Evolutionary conservation across 768 basidiomycete genomes (phyloP).

Genomic region (Paxillus ammoniavirescens): DNA sequence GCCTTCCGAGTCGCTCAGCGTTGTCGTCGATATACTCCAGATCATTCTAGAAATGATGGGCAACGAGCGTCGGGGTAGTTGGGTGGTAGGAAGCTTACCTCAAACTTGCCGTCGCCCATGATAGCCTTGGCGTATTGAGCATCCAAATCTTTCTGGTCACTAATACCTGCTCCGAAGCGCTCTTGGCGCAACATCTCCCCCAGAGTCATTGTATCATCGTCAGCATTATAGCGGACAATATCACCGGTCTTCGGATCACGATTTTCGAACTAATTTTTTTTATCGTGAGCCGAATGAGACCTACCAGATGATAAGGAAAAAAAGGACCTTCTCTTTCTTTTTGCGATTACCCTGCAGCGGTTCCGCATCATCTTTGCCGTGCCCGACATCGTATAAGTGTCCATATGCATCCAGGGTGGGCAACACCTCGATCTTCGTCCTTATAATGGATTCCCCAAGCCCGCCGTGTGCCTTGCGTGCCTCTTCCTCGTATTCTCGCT

Average conservation of each 20-base stretch:
- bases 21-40: slow-evolving; percentile 97
- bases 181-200: slow-evolving; percentile 95
- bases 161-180: slow-evolving; percentile 81
- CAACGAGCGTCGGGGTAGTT: background rate
- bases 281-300: slow-evolving; percentile 1
- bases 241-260: slow-evolving; percentile 91
- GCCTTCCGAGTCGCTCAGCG: slow-evolving; percentile 85
- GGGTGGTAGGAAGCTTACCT: slow-evolving; percentile 44
- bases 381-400: slow-evolving; percentile 87
- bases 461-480: slow-evolving; percentile 48
- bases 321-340: slow-evolving; percentile 68
- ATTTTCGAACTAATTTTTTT: slow-evolving; percentile 65
- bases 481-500: slow-evolving; percentile 83
- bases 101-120: slow-evolving; percentile 83
- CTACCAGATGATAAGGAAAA: background rate
- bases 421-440: slow-evolving; percentile 75
- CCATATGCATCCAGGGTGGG: slow-evolving; percentile 88
- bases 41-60: slow-evolving; percentile 53
- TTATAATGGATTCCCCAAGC: slow-evolving; percentile 37
- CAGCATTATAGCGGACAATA: slow-evolving; percentile 82
- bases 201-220: slow-evolving; percentile 83
- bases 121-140: slow-evolving; percentile 86
- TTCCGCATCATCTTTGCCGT: slow-evolving; percentile 58
- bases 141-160: slow-evolving; percentile 91
- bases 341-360: slow-evolving; percentile 66